Conservation (phyloP, 495 filamentous ascomycete genomes). For the Ramalina peruviana region DNA sequence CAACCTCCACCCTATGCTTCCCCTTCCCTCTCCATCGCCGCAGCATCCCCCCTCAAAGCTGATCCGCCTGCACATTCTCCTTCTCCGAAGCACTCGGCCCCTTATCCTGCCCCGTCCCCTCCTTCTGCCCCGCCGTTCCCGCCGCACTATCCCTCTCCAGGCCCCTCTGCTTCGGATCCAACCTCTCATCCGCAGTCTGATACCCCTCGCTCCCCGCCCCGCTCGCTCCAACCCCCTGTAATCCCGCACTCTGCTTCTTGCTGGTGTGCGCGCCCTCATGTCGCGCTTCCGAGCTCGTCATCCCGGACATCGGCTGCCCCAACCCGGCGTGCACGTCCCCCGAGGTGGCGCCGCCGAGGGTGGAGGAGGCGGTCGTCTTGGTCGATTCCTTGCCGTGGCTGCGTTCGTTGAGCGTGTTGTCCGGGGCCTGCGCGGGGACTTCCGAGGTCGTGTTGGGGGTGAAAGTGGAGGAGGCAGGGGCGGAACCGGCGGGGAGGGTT, state of each 20-base stretch:
- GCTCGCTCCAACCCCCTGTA: slow-evolving; percentile 39
- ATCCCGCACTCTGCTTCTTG: slow-evolving; percentile 38
- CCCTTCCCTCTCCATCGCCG: no score
- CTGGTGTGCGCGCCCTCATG: slow-evolving; percentile 38
- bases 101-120: slow-evolving; percentile 9
- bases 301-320: slow-evolving; percentile 47
- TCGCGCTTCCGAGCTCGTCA: slow-evolving; percentile 41
- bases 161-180: slow-evolving; percentile 14
- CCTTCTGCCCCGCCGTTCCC: slow-evolving; percentile 11
- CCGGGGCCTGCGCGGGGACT: slow-evolving; percentile 32
- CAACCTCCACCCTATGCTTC: no score
- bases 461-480: slow-evolving; percentile 48
- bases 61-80: background rate
- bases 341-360: slow-evolving; percentile 49
- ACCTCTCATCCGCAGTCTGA: slow-evolving; percentile 12
- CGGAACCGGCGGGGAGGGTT: slow-evolving; percentile 48
- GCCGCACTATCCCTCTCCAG: slow-evolving; percentile 14
- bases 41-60: no score
- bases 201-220: slow-evolving; percentile 9
- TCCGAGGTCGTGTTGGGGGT: slow-evolving; percentile 36
- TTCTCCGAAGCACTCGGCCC: slow-evolving; percentile 5
- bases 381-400: slow-evolving; percentile 31
- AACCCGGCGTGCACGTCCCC: slow-evolving; percentile 43
- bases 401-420: slow-evolving; percentile 25
- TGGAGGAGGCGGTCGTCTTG: slow-evolving; percentile 34